Conservation (phyloP, 2,329 filamentous ascomycete genomes). For the Corinectria fuckeliana region DNA sequence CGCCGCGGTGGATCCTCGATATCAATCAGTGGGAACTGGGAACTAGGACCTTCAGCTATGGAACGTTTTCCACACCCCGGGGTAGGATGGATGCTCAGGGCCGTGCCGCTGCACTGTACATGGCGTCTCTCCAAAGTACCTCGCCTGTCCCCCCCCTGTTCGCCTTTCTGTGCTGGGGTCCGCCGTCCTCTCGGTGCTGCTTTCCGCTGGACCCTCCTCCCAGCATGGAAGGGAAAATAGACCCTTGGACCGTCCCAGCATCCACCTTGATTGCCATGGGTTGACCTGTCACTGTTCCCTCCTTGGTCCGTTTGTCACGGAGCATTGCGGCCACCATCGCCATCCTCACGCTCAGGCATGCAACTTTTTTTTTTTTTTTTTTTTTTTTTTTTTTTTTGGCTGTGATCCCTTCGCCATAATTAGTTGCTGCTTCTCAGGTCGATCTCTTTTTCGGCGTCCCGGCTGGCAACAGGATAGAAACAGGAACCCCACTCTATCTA, state of each 20-base stretch:
- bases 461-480: not conserved
- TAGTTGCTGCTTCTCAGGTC: slow-evolving; percentile 1
- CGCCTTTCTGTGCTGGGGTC: slow-evolving; percentile 24
- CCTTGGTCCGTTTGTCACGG: slow-evolving; percentile 4
- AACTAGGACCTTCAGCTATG: slow-evolving; percentile 29
- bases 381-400: slow-evolving; percentile 25
- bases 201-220: slow-evolving; percentile 20
- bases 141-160: slow-evolving; percentile 23
- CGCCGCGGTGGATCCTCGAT: slow-evolving; percentile 21
- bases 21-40: slow-evolving; percentile 29
- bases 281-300: too few relatives aligned
- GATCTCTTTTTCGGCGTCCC: slow-evolving; percentile 1
- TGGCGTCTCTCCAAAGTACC: slow-evolving; percentile 23
- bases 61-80: not conserved
- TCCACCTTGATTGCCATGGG: not conserved
- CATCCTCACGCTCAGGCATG: slow-evolving; percentile 13
- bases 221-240: slow-evolving; percentile 11
- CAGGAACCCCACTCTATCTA: not conserved
- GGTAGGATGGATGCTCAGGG: slow-evolving; percentile 32
- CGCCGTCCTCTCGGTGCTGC: slow-evolving; percentile 33
- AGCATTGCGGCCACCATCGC: slow-evolving; percentile 2
- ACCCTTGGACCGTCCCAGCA: slow-evolving; percentile 22
- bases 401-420: slow-evolving; percentile 18
- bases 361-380: slow-evolving; percentile 25
- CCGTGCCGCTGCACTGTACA: slow-evolving; percentile 33